Percentiles rank a stretch among this genome's conserved stretches.
These are phyloP conservation scores for Raffaelea deltoideospora DNA, from an alignment of 2,329 filamentous ascomycete genomes.

Conservation along the genomic window DNA sequence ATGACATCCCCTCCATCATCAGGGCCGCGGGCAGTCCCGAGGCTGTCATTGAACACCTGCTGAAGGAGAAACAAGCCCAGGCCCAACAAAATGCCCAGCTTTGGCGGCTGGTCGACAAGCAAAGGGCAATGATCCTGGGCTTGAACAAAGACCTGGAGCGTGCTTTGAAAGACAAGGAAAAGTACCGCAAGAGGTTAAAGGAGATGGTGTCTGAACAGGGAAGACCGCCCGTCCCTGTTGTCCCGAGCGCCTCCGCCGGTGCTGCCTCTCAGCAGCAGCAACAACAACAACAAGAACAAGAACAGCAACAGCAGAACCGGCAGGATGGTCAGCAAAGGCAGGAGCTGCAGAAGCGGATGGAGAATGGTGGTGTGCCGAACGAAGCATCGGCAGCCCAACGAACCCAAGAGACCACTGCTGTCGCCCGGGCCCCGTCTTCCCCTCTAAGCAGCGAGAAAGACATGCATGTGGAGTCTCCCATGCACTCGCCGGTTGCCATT, in stretches of 20 bases:
- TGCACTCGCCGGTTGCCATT: slow-evolving; percentile 42
- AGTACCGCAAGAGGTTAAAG: slow-evolving; percentile 81
- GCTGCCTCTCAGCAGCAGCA: background rate
- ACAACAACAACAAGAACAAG: background rate
- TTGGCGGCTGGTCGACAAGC: slow-evolving; percentile 93
- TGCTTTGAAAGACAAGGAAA: slow-evolving; percentile 84
- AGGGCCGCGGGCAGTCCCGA: slow-evolving; percentile 78
- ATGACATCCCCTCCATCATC: slow-evolving; percentile 67
- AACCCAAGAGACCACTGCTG: too few relatives aligned
- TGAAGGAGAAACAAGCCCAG: slow-evolving; percentile 84
- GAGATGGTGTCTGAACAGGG: slow-evolving; percentile 38
- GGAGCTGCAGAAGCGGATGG: background rate
- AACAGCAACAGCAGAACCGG: background rate
- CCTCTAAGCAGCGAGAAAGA: background rate
- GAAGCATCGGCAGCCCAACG: too few relatives aligned
- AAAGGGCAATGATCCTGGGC: slow-evolving; percentile 81
- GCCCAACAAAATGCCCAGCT: slow-evolving; percentile 82
- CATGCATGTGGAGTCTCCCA: slow-evolving; percentile 3
- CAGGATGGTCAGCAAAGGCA: background rate
- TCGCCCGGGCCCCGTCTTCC: too few relatives aligned
- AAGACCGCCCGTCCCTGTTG: slow-evolving; percentile 9
- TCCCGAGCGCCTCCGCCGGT: background rate
- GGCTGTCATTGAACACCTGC: slow-evolving; percentile 70
- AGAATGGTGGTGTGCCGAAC: too few relatives aligned
- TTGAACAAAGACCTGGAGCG: slow-evolving; percentile 90